Base-by-base conservation (phyloP, 768 basidiomycete genomes). In the Tylopilus vinaceipallidus region DNA sequence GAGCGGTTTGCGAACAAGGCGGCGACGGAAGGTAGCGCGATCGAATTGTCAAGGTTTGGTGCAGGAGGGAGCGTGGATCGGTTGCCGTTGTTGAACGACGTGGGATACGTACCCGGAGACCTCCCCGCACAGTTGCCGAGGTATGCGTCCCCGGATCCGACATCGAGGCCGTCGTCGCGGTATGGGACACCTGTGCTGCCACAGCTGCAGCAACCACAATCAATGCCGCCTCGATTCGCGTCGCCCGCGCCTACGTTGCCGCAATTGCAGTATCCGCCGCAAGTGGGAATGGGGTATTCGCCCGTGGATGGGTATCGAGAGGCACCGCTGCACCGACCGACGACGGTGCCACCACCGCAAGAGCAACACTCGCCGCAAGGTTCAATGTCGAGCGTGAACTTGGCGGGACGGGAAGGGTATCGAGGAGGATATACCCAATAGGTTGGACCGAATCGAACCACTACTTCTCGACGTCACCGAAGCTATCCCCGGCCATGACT, bases 321-420 rank as follows among this genome's bases (percentile, higher is more conserved):
- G 57, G 84, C 84, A 6, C 80, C 86, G 2, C 62, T 81, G 1
- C 84, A 88, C 59, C 75, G 87, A 49, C 84, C 83, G n/a, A 10
- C 2, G 29, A 13, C 17, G 7, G 9, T 19, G 3, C 4, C 27
- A 29, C 27, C 27, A 29, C 27, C 27, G 27, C 12, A 6, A 12
- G 6, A 6, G 27, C 27, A n/a, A n/a, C 23, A 41, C 22, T 41
- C 42, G 9, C 42, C 42, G n/a, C 42, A 19, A n/a, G 29, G n/a
- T 7, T 42, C 42, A 3, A 14, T 30, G 14, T 42, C 42, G 6
- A 54, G 23, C 32, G 52, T 52, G 30, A 38, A 68, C 45, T 45
- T 63, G 27, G 51, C 64, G 13, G 72, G 68, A 20, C 66, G 71
- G n/a, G 67, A 68, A 3, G 46, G 42, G 42, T 60, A 66, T 43